These are phyloP conservation scores for Pyrenochaeta sp. DNA, from an alignment of 2,329 filamentous ascomycete genomes.

Conservation along the genomic window DNA sequence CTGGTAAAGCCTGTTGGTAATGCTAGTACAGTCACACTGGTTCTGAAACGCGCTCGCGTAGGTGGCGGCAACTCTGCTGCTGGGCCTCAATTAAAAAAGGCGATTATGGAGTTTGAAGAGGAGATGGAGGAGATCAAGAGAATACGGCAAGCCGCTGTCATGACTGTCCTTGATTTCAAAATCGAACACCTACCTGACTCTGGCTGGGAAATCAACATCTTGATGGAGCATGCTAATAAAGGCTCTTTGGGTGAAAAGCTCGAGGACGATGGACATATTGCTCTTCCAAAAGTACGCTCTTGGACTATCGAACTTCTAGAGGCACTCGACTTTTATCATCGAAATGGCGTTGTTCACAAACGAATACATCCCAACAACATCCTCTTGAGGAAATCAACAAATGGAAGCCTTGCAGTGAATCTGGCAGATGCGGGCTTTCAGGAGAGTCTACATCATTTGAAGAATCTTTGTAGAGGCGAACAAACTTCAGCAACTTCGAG, in stretches of 20 bases:
- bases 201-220: conserved; percentile 75
- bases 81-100: conserved; percentile 75
- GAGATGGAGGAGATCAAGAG: conserved; percentile 79
- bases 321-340: conserved; percentile 86
- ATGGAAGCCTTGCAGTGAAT: conserved; percentile 73
- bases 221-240: conserved; percentile 81
- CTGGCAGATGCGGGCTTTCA: conserved; percentile 79
- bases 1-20: conserved; percentile 74
- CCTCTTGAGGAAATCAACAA: conserved; percentile 74
- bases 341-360: conserved; percentile 83
- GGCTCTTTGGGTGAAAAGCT: conserved; percentile 84
- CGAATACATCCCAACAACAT: conserved; percentile 83
- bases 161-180: conserved; percentile 84
- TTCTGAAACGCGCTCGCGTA: conserved; percentile 63
- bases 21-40: conserved; percentile 61
- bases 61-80: conserved; percentile 64
- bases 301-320: conserved; percentile 95
- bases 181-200: conserved; percentile 63
- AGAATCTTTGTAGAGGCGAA: conserved; percentile 59
- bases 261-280: conserved; percentile 77
- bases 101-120: conserved; percentile 78
- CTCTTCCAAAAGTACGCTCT: conserved; percentile 78
- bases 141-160: conserved; percentile 77
- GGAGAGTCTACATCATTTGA: conserved; percentile 70
- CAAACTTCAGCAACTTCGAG: conserved; percentile 68